Base-by-base conservation (phyloP, 352 stramenopile species). In the Globisporangium carolinianum region DNA sequence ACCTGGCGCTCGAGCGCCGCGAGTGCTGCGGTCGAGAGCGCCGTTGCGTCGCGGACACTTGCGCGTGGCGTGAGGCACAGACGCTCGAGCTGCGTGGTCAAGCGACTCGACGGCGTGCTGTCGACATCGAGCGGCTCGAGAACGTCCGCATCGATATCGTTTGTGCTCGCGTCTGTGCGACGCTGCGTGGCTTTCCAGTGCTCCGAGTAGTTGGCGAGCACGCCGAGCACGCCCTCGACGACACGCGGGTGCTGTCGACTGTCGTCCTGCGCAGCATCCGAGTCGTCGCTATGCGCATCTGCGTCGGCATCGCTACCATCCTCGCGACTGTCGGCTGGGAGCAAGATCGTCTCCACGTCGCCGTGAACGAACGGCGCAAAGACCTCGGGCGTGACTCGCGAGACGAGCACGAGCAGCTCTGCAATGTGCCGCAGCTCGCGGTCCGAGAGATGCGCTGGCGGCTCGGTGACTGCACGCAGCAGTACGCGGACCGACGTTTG, bases 171-270 rank as follows among this genome's bases (percentile, higher is more conserved):
- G 24, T 32, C 24, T 32, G 24, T 3, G 3, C 18, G 49, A 5
- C 55, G 51, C 51, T 64, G 47, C 45, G 50, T 57, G 12, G 58
- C 63, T 45, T 63, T 69, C 69, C 72, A 87, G 62, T 79, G 63
- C 15, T 67, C 60, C 1, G 79, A 77, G 48, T 80, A 90, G 55
- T 83, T 79, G 3, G 75, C 69, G 8, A 91, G 66, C 15, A 80
- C 58, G 36, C 69, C 67, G 2, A 91, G 67, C 1, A 76, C 53
- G 18, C 74, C 71, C 50, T 87, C 62, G 46, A 87, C 61, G 3
- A 89, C 71, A 37, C 78, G 75, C 6, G 60, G 58, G 24, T 32
- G 24, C 24, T 32, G 24, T 32, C 24, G 24, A 32, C 24, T 32
- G 43, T 86, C 76, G 46, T 51, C 66, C 47, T 61, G 58, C 5